A percentile compares a stretch with the other conserved stretches of the same genome.
phyloP scores from a whole-genome alignment of 148 eudicot species.

The Rheum nobile region DNA sequence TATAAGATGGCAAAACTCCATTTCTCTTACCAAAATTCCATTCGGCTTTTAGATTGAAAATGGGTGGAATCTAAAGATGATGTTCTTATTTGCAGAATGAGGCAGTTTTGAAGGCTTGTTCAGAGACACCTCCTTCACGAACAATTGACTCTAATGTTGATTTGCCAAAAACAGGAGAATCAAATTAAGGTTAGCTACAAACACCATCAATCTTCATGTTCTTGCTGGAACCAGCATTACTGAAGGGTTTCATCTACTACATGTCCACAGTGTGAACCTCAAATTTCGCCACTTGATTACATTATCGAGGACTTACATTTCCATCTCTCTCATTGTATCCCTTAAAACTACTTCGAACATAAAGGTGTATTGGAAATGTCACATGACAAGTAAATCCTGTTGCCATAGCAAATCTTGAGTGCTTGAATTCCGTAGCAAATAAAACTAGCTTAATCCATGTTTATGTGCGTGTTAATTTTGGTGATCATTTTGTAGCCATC shows the following conservation, averaged over 20 bases:
- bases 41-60: background rate
- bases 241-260: background rate
- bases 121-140: conserved; percentile 32
- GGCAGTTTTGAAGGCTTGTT: conserved; percentile 65
- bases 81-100: conserved; percentile 40
- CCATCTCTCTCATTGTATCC: background rate
- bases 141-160: conserved; percentile 13
- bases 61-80: background rate
- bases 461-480: background rate
- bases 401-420: background rate
- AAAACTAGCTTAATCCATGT: background rate
- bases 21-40: background rate
- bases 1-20: background rate
- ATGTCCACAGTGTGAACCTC: background rate
- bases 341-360: background rate
- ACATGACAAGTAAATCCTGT: background rate
- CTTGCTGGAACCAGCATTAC: background rate
- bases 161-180: background rate
- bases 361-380: background rate
- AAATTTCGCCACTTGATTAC: background rate
- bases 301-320: background rate
- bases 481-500: background rate
- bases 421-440: background rate
- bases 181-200: background rate
- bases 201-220: background rate